Evolutionary conservation across 257 asterid genomes (phyloP).

Genomic region (Sherardia arvensis): DNA sequence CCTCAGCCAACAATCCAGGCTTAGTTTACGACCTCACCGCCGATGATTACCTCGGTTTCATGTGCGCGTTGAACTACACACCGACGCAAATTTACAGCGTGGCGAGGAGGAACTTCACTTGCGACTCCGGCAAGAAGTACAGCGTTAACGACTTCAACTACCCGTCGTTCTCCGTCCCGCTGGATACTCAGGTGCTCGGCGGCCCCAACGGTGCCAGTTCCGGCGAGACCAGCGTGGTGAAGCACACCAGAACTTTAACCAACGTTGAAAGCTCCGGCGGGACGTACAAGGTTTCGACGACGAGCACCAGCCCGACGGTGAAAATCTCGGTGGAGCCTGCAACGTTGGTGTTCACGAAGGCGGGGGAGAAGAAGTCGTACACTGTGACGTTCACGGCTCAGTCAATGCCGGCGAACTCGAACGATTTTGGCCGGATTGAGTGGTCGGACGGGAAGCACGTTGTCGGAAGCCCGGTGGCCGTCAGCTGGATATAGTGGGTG

Average conservation of each 20-base stretch:
- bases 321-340: slow-evolving; percentile 56
- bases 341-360: slow-evolving; percentile 37
- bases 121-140: slow-evolving; percentile 40
- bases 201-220: slow-evolving; percentile 15
- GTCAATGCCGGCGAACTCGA: slow-evolving; percentile 43
- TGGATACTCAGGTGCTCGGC: slow-evolving; percentile 21
- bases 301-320: slow-evolving; percentile 26
- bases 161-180: slow-evolving; percentile 69
- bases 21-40: slow-evolving; percentile 58
- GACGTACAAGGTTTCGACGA: slow-evolving; percentile 54
- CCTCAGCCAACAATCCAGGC: slow-evolving; percentile 74
- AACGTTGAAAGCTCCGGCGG: slow-evolving; percentile 58
- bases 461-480: slow-evolving; percentile 76
- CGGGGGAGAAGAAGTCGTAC: slow-evolving; percentile 58
- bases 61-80: slow-evolving; percentile 73
- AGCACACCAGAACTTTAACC: slow-evolving; percentile 61
- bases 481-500: slow-evolving; percentile 47
- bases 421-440: slow-evolving; percentile 61
- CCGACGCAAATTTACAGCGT: slow-evolving; percentile 45
- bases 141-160: slow-evolving; percentile 67
- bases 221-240: slow-evolving; percentile 28
- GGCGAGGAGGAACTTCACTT: slow-evolving; percentile 56
- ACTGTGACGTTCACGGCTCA: slow-evolving; percentile 47
- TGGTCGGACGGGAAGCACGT: slow-evolving; percentile 86
- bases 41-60: slow-evolving; percentile 46